phyloP scores from a whole-genome alignment of 1,284 basidiomycete species.

The Heterobasidion parviporum region DNA sequence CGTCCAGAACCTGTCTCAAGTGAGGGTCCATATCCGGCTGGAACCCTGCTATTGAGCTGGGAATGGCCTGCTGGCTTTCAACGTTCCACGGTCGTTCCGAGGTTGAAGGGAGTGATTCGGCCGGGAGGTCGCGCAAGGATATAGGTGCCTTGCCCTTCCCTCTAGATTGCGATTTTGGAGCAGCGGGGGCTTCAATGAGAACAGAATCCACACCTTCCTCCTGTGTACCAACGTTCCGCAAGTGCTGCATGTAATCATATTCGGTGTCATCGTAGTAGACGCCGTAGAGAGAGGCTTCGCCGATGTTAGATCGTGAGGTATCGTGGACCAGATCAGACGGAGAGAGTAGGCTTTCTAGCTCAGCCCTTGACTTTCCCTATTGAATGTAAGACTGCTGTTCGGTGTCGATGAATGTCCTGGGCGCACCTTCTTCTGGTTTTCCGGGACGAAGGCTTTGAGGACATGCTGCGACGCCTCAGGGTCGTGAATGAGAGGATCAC shows the following conservation, averaged over 20 bases:
- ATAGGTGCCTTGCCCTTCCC: conserved; percentile 28
- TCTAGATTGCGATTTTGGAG: conserved; percentile 24
- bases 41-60: conserved; percentile 80
- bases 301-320: conserved; percentile 42
- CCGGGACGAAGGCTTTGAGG: conserved; percentile 73
- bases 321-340: conserved; percentile 50
- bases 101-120: conserved; percentile 66
- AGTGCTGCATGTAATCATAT: conserved; percentile 99
- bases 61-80: conserved; percentile 69
- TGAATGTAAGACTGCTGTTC: background rate
- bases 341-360: conserved; percentile 59
- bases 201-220: conserved; percentile 74
- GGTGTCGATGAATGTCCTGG: background rate
- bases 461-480: conserved; percentile 87
- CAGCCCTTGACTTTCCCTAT: conserved; percentile 71
- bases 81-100: conserved; percentile 70
- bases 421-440: conserved; percentile 61
- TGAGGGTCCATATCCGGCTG: conserved; percentile 97
- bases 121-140: conserved; percentile 47
- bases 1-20: conserved; percentile 88
- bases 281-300: conserved; percentile 88
- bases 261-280: conserved; percentile 96
- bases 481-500: conserved; percentile 94
- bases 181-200: conserved; percentile 63
- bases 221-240: conserved; percentile 66